Base-by-base conservation (phyloP, 2,329 filamentous ascomycete species). In the Fusarium begoniae region DNA sequence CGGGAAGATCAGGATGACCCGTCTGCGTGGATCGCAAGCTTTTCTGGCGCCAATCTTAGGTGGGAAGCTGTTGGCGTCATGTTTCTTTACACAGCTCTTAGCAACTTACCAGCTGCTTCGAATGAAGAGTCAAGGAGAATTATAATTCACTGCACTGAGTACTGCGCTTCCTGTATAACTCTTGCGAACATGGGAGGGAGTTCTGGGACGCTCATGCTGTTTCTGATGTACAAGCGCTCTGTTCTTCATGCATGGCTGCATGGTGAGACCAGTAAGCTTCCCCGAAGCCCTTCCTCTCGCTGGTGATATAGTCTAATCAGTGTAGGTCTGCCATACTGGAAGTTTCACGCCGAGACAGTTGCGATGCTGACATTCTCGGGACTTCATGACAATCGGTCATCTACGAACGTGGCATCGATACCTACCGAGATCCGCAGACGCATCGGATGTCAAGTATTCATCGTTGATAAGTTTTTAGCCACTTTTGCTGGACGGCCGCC, bases 171-270 rank as follows among this genome's bases (percentile, higher is more conserved):
- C 2, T 61, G 58, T 10, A 56, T 55, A 13, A 56, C 48, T 4
- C 48, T 61, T 1, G 47, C 47, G 0, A 61, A 40, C 3, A 61
- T 61, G 58, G 58, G 58, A 5, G 58, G 58, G 3, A 61, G 58
- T 13, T 55, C 58, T 3, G 58, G 58, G 1, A 32, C 58, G 4
- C 6, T 61, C 1, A 61, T 61, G 58, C 2, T 61, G 5, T 43
- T 55, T 28, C 35, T 61, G 28, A 43, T 61, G n/a, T 56, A 61
- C 15, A 61, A 43, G 18, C 28, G 58, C 4, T 61, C 58, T 18
- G 37, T 55, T 24, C 48, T 61, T 11, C 47, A 61, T 35, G 48
- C 47, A 3, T 61, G 58, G 37, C 28, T 61, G 58, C 37, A 61
- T 18, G 58, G 58, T 1, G 58, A 61, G 15, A 61, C 58, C 5